Base-by-base conservation (phyloP, 306 rosid species). In the Hylodesmum podocarpum region DNA sequence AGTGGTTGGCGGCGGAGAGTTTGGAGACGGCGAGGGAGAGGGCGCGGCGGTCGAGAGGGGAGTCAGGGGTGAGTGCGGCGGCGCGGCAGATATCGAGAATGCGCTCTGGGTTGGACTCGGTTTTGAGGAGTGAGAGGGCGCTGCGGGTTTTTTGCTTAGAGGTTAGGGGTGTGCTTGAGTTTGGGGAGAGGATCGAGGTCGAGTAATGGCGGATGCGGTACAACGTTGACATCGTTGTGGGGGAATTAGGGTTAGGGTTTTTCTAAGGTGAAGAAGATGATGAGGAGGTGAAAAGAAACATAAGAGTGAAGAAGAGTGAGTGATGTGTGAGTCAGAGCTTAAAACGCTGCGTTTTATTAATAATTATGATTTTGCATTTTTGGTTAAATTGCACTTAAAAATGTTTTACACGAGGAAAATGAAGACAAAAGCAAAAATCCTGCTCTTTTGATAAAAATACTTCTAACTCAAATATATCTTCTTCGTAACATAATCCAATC, bases 31-130 rank as follows among this genome's bases (percentile, higher is more conserved):
- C 98, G n/a, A 71, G 43, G 50, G 96, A 90, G 75, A 91, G 73
- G 10, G 88, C 81, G 36, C 86, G 8, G 36, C 96, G 97, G 54
- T 94, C 96, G 50, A 94, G 85, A 63, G 86, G 91, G 6, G 68
- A 50, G n/a, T 84, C 89, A 1, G 96, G 95, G 2, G 92, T 81
- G 73, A 94, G 92, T 6, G 87, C 70, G 6, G 94, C 97, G 31
- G 96, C 87, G 70, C 90, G 87, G 83, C 98, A 94, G 70, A 94
- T 88, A 0, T 85, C 89, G 39, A 91, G 47, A 83, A 91, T 86
- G 43, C 79, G 87, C 53, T 85, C 82, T 0, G 97, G 97, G 79
- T 91, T 88, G 0, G 84, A 71, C 82, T 94, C 98, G 19, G 89
- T 0, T 39, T 90, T 90, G 83, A 94, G 80, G 37, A 81, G 96